These are phyloP conservation scores for Lachancea kluyveri DNA, from an alignment of 805 yeast genomes.

Conservation along the genomic window DNA sequence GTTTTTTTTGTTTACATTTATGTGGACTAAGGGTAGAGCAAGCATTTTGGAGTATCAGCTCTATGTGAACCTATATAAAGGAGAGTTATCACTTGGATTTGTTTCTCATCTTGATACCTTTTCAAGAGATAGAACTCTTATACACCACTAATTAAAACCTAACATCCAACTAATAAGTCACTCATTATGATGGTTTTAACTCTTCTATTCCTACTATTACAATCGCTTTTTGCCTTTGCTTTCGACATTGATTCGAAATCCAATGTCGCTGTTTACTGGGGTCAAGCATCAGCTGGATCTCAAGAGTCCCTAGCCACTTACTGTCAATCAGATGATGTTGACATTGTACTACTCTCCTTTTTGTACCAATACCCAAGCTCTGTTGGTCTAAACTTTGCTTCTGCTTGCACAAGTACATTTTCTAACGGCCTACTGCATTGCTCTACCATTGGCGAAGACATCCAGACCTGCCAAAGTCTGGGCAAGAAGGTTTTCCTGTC, in stretches of 20 bases:
- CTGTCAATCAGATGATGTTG: constrained; percentile 65
- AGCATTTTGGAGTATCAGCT: too few species aligned
- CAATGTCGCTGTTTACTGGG: constrained; percentile 84
- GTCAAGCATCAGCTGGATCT: constrained; percentile 70
- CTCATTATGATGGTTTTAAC: too few species aligned
- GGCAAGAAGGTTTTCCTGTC: constrained; percentile 78
- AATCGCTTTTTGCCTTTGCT: constrained; percentile 13
- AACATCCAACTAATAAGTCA: too few species aligned
- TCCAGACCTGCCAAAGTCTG: constrained; percentile 63
- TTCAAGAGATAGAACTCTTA: too few species aligned
- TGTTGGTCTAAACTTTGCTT: constrained; percentile 51
- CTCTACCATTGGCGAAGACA: constrained; percentile 57
- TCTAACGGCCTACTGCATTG: constrained; percentile 41
- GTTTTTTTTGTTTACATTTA: too few species aligned
- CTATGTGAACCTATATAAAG: too few species aligned
- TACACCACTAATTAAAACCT: too few species aligned
- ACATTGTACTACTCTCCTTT: constrained; percentile 68
- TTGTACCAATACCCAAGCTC: constrained; percentile 51
- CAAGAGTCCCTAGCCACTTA: constrained; percentile 43
- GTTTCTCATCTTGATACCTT: too few species aligned
- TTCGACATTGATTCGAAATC: constrained; percentile 37
- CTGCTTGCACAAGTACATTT: constrained; percentile 36
- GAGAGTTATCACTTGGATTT: too few species aligned
- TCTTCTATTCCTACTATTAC: constrained; percentile 1
- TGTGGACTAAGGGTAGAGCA: too few species aligned